Percentiles rank a stretch among this genome's conserved stretches.
These are phyloP conservation scores for Puccinellia tenuiflora DNA, from an alignment of 176 grass and related monocot genomes.

Conservation along the genomic window DNA sequence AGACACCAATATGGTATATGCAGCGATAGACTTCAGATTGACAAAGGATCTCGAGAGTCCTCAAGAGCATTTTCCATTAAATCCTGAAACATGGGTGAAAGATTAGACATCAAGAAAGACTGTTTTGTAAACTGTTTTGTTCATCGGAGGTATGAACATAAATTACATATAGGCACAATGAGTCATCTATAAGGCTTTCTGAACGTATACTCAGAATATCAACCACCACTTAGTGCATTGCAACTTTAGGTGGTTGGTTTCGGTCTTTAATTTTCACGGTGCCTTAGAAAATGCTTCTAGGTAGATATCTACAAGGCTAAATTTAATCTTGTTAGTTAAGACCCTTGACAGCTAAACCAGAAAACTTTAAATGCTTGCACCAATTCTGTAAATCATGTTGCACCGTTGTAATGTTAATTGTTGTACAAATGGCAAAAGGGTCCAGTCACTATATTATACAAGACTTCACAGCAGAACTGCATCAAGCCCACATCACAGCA, in stretches of 20 bases:
- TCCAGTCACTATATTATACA: not conserved
- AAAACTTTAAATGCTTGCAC: no score
- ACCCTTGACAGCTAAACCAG: not conserved
- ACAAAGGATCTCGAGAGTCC: not conserved
- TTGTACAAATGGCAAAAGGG: no score
- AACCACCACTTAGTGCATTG: not conserved
- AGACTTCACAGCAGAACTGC: not conserved
- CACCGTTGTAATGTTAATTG: no score
- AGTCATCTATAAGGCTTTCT: not conserved
- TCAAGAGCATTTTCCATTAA: not conserved
- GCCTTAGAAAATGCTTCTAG: not conserved
- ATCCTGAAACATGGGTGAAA: not conserved
- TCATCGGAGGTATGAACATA: not conserved
- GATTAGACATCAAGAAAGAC: not conserved
- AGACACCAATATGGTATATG: not conserved
- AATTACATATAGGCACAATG: not conserved
- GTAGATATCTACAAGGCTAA: not conserved
- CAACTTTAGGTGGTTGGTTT: not conserved
- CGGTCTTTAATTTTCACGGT: not conserved
- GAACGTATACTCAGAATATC: no score
- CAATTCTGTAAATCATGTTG: no score
- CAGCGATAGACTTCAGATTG: not conserved
- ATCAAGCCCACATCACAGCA: not conserved
- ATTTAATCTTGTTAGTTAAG: not conserved
- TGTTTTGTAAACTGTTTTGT: no score